These are phyloP conservation scores for Komagataella populi DNA, from an alignment of 805 yeast genomes.

Conservation along the genomic window DNA sequence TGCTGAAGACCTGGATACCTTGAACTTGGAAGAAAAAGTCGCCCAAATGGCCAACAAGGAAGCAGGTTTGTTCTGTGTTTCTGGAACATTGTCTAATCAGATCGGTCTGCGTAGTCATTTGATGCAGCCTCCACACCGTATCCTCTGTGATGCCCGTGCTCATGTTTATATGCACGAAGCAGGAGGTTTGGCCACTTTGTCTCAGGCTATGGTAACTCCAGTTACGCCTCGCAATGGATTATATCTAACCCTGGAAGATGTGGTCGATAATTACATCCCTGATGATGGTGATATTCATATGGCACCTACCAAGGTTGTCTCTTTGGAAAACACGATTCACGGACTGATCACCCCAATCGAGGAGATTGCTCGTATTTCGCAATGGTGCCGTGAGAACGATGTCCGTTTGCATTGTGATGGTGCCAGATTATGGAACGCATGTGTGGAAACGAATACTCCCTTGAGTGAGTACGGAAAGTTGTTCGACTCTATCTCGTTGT, in stretches of 20 bases:
- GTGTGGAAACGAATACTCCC: conserved; percentile 56
- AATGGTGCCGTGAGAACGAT: conserved; percentile 48
- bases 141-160: conserved; percentile 75
- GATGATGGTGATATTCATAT: conserved; percentile 77
- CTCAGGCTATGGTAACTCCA: conserved; percentile 86
- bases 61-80: conserved; percentile 70
- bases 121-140: conserved; percentile 72
- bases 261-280: conserved; percentile 42
- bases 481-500: conserved; percentile 83
- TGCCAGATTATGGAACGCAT: conserved; percentile 92
- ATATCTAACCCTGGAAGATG: conserved; percentile 71
- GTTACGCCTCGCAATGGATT: conserved; percentile 66
- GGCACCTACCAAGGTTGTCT: conserved; percentile 78
- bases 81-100: conserved; percentile 89
- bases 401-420: conserved; percentile 79
- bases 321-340: conserved; percentile 80
- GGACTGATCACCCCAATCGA: conserved; percentile 74
- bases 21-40: conserved; percentile 47
- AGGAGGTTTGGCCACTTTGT: conserved; percentile 79
- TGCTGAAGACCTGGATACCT: conserved; percentile 65
- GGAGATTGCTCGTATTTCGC: conserved; percentile 58
- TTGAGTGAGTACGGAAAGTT: conserved; percentile 56
- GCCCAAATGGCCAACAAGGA: conserved; percentile 65
- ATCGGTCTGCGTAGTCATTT: conserved; percentile 68
- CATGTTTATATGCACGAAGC: conserved; percentile 82